A percentile compares a stretch with the other conserved stretches of the same genome.
These are phyloP conservation scores for Lactarius hatsudake DNA, from an alignment of 768 basidiomycete genomes.

Conservation along the genomic window DNA sequence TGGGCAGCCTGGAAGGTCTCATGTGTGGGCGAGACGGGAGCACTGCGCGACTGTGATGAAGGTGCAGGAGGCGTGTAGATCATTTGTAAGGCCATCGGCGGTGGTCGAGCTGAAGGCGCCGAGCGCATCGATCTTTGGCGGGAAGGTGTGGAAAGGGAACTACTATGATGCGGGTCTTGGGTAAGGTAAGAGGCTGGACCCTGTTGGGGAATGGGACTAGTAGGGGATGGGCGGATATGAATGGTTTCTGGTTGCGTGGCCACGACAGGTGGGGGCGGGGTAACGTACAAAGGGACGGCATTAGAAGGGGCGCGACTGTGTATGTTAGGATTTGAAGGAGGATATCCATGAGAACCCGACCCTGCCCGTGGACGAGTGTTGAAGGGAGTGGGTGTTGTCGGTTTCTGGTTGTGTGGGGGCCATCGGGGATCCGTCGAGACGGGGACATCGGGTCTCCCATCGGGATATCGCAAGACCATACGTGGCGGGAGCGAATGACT, in stretches of 20 bases:
- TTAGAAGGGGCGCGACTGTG: constrained; percentile 18
- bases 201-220: not conserved
- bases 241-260: constrained; percentile 25
- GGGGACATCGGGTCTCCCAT: constrained; percentile 41
- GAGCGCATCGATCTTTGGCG: constrained; percentile 23
- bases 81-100: constrained; percentile 20
- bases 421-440: constrained; percentile 11
- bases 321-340: constrained; percentile 26
- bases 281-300: constrained; percentile 20
- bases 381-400: constrained; percentile 1
- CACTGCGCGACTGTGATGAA: constrained; percentile 18
- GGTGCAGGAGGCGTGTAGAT: constrained; percentile 23
- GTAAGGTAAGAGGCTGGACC: constrained; percentile 6
- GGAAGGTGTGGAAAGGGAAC: not conserved
- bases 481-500: constrained; percentile 56
- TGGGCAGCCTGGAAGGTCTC: constrained; percentile 8
- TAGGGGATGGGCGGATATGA: constrained; percentile 26
- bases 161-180: constrained; percentile 6
- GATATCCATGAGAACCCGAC: constrained; percentile 21
- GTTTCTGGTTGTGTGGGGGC: constrained; percentile 6
- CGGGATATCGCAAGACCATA: constrained; percentile 67
- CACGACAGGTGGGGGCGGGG: constrained; percentile 14
- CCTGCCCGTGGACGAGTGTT: constrained; percentile 10
- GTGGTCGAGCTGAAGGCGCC: constrained; percentile 11
- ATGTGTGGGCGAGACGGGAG: constrained; percentile 15